phyloP scores from a whole-genome alignment of 768 basidiomycete species.

The Trametes cinnabarina region DNA sequence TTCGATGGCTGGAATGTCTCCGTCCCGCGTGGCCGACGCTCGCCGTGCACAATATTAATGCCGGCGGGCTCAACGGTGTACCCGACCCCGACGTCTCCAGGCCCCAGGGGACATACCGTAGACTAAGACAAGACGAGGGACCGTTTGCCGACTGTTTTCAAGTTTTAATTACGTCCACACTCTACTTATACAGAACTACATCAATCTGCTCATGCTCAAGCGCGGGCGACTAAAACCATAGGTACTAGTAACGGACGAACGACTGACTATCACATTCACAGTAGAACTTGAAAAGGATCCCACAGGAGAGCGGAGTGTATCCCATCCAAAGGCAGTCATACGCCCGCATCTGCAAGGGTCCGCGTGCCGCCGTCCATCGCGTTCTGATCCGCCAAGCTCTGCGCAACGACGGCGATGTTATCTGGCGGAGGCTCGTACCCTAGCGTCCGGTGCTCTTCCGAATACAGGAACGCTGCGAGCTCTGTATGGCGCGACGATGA shows the following conservation, averaged over 20 bases:
- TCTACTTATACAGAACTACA: neutral
- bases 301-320: no score
- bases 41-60: neutral
- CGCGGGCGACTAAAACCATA: neutral
- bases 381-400: conserved; percentile 21
- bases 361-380: neutral
- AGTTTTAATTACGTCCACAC: neutral
- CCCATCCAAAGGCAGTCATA: neutral
- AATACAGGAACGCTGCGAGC: conserved; percentile 17
- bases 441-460: conserved; percentile 22
- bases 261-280: no score
- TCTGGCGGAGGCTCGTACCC: conserved; percentile 20
- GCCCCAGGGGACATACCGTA: neutral
- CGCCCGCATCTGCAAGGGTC: neutral
- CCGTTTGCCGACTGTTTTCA: no score
- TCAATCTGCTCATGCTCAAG: no score
- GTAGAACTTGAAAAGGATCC: no score
- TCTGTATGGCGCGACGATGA: neutral
- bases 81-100: neutral
- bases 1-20: neutral
- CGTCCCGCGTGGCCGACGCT: conserved; percentile 4
- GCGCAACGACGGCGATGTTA: conserved; percentile 21
- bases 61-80: neutral
- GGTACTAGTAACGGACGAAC: no score
- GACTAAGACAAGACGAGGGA: neutral